These are phyloP conservation scores for Sutorius eximius DNA, from an alignment of 1,284 basidiomycete genomes.

Conservation along the genomic window DNA sequence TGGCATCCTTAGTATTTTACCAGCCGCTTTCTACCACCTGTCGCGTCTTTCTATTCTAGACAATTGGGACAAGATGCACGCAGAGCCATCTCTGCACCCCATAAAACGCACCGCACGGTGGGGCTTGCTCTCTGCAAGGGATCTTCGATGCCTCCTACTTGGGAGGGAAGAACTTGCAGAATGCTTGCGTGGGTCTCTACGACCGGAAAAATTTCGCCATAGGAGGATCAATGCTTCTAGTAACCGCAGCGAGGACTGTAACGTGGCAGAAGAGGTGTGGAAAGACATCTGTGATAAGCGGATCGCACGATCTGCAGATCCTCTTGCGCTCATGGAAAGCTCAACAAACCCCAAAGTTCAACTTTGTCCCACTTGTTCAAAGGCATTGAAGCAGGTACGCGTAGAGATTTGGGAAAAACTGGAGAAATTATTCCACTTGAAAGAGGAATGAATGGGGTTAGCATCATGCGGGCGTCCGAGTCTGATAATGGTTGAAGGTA, in stretches of 20 bases:
- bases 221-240: too few species aligned
- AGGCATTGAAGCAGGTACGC: background rate
- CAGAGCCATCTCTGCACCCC: background rate
- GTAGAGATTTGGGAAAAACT: constrained; percentile 6
- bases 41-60: constrained; percentile 14
- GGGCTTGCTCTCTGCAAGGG: constrained; percentile 5
- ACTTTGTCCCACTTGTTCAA: background rate
- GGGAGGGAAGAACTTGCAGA: constrained; percentile 5
- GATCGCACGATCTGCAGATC: background rate
- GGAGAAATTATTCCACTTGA: constrained; percentile 8
- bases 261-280: background rate
- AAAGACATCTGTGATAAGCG: background rate
- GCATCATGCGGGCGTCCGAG: background rate
- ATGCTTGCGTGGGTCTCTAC: background rate
- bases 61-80: constrained; percentile 11
- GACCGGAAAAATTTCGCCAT: background rate
- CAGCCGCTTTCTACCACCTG: constrained; percentile 17
- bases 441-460: background rate
- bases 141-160: constrained; percentile 9
- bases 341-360: rapidly evolving
- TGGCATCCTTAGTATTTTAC: constrained; percentile 9
- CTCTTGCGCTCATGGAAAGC: constrained; percentile 1
- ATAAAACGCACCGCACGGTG: constrained; percentile 9
- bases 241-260: background rate
- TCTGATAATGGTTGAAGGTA: background rate